phyloP scores from a whole-genome alignment of 345 rosid genomes.

The Eucalyptus cloeziana region DNA sequence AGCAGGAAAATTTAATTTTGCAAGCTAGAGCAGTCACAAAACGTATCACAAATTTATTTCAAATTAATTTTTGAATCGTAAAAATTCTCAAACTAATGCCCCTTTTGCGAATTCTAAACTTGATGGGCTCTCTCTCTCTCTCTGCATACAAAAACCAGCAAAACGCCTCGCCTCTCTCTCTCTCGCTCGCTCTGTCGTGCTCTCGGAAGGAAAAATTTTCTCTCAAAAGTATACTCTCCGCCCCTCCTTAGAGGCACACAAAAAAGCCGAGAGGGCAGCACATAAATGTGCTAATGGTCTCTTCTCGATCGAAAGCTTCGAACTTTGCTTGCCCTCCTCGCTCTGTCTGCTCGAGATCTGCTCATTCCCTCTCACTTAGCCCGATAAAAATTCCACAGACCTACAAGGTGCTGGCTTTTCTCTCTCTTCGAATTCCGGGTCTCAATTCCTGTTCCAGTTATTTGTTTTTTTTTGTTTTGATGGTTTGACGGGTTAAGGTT shows the following conservation, averaged over 20 bases:
- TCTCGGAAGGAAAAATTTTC: background rate
- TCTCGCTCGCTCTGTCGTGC: background rate
- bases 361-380: background rate
- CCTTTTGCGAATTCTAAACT: background rate
- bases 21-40: background rate
- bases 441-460: background rate
- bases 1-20: background rate
- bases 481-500: background rate
- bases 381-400: background rate
- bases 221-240: background rate
- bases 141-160: background rate
- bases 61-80: background rate
- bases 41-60: fast-evolving
- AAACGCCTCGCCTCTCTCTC: background rate
- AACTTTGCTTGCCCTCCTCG: background rate
- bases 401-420: background rate
- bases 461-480: background rate
- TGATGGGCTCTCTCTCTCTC: background rate
- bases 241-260: background rate
- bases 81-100: background rate
- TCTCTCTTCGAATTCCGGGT: background rate
- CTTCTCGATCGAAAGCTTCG: background rate
- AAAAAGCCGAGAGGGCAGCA: background rate
- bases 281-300: background rate
- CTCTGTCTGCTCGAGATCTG: background rate